Evolutionary conservation across 805 yeast species (phyloP).

Genomic region (Ogataea naganishii): DNA sequence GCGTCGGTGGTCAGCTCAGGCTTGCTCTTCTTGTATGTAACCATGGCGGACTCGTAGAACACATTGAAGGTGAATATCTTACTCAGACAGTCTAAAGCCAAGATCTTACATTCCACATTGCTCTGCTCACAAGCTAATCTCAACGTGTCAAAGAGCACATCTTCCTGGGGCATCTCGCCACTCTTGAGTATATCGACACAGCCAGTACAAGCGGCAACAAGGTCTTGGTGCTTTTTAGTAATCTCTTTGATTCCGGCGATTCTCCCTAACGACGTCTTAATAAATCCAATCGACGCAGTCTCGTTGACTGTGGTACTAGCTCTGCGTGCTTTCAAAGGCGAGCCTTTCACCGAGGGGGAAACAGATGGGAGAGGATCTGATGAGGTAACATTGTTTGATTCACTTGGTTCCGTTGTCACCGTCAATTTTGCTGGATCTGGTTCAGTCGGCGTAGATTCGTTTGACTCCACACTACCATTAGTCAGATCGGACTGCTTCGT

Average conservation of each 20-base stretch:
- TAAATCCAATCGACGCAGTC: constrained; percentile 22
- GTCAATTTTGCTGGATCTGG: too few relatives aligned
- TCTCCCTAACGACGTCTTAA: constrained; percentile 23
- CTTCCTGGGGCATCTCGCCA: constrained; percentile 33
- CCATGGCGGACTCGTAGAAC: constrained; percentile 50
- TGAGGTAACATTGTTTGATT: too few relatives aligned
- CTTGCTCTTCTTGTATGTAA: constrained; percentile 25
- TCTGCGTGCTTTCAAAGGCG: background rate
- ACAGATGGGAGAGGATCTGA: too few relatives aligned
- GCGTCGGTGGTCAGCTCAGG: constrained; percentile 21
- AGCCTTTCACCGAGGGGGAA: background rate
- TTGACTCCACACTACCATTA: too few relatives aligned
- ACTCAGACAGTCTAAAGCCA: constrained; percentile 78
- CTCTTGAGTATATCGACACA: constrained; percentile 34
- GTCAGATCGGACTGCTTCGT: too few relatives aligned
- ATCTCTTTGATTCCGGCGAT: constrained; percentile 23
- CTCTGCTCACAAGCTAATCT: constrained; percentile 65
- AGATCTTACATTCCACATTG: constrained; percentile 54
- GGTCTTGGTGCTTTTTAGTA: constrained; percentile 33
- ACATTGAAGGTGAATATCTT: constrained; percentile 83
- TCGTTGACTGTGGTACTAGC: constrained; percentile 12
- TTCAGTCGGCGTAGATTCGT: too few relatives aligned
- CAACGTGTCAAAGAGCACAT: constrained; percentile 68
- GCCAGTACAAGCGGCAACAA: constrained; percentile 28
- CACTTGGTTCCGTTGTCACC: too few relatives aligned